phyloP scores from a whole-genome alignment of 139 green algal genomes.

The Desmodesmus armatus region DNA sequence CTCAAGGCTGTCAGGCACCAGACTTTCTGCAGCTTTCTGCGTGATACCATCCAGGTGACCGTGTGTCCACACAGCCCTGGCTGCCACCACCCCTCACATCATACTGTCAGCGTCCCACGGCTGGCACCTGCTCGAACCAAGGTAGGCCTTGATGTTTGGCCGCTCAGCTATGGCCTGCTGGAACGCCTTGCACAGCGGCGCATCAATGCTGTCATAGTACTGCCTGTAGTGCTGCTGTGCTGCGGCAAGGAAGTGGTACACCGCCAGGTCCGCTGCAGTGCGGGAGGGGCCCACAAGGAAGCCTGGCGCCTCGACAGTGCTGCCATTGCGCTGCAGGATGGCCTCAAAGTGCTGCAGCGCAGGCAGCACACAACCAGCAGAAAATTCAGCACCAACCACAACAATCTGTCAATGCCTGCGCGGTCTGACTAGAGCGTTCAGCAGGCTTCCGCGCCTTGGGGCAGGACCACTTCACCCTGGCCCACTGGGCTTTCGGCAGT shows the following conservation, averaged over 20 bases:
- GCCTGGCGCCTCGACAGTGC: constrained; percentile 24
- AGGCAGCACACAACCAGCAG: neutral
- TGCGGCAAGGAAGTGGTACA: constrained; percentile 56
- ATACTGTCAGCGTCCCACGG: constrained; percentile 59
- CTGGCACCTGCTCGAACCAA: constrained; percentile 45
- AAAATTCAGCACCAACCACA: neutral
- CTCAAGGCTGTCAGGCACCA: no score
- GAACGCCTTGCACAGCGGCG: constrained; percentile 49
- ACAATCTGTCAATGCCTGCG: neutral
- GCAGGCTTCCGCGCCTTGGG: neutral
- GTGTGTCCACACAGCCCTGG: no score
- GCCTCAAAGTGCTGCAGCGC: constrained; percentile 45
- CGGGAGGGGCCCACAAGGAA: constrained; percentile 56
- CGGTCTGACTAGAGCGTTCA: neutral
- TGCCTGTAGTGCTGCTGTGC: constrained; percentile 56
- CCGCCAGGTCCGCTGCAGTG: constrained; percentile 57
- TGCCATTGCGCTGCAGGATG: constrained; percentile 45
- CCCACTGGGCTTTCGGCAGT: no score
- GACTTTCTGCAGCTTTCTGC: no score
- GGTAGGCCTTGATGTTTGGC: constrained; percentile 55
- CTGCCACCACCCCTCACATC: no score
- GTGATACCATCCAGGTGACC: no score
- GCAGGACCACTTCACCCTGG: no score
- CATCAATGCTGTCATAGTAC: constrained; percentile 28
- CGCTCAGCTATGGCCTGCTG: constrained; percentile 47